Percentiles rank a stretch among this genome's conserved stretches.
phyloP scores from a whole-genome alignment of 169 alveolate genomes.

The Eimeria zaria region DNA sequence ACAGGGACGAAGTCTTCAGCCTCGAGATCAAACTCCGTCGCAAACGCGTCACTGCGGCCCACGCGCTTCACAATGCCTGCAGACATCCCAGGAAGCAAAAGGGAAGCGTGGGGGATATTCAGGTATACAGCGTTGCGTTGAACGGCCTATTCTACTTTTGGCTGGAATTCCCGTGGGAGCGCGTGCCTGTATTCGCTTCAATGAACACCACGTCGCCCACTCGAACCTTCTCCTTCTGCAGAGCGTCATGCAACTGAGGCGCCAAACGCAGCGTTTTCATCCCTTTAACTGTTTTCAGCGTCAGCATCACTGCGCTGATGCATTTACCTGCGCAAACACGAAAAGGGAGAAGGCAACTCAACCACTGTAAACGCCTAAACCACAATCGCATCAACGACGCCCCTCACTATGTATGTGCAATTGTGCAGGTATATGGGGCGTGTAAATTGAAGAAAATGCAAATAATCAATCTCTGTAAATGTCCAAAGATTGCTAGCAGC shows the following conservation, averaged over 20 bases:
- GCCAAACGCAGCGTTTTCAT: slow-evolving; percentile 98
- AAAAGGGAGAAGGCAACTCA: background rate
- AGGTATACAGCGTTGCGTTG: background rate
- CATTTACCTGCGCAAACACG: slow-evolving; percentile 89
- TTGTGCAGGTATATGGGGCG: background rate
- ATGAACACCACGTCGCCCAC: slow-evolving; percentile 93
- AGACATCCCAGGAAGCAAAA: background rate
- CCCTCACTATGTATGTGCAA: background rate
- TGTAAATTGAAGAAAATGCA: background rate
- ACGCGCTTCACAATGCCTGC: slow-evolving; percentile 98
- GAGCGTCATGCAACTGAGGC: slow-evolving; percentile 97
- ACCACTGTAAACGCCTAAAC: background rate
- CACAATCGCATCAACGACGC: background rate
- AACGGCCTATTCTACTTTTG: background rate
- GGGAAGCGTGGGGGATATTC: background rate
- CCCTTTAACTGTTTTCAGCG: slow-evolving; percentile 99
- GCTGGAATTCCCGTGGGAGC: background rate
- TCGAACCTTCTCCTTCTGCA: slow-evolving; percentile 98
- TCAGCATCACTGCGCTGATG: slow-evolving; percentile 97
- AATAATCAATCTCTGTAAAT: background rate
- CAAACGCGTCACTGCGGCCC: slow-evolving; percentile 99
- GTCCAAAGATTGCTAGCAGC: background rate
- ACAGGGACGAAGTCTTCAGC: slow-evolving; percentile 99
- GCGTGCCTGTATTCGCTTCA: slow-evolving; percentile 96
- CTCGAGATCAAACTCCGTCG: slow-evolving; percentile 99